Base-by-base conservation (phyloP, 176 grass and related monocot species). In the Poa annua region DNA sequence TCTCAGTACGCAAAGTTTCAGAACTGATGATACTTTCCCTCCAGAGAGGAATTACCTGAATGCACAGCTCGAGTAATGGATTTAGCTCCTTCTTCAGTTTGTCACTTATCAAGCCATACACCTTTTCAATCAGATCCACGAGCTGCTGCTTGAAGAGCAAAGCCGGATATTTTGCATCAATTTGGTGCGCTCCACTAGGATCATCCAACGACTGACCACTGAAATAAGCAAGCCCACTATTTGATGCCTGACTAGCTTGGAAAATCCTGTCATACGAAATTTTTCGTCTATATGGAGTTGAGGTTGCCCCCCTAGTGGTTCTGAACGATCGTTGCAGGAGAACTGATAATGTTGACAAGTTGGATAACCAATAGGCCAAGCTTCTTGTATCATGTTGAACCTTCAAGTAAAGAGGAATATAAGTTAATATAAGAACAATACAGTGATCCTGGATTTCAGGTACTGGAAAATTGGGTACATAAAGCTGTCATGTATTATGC, bases 91-190 rank as follows among this genome's bases (percentile, higher is more conserved):
- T 92, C 80, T 94, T 97, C 63, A 94, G 62, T 64, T 90, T 92
- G 63, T 94, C 90, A 63, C 86, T 85, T 51, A 97, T 80, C 75
- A 90, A 86, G 69, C 85, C 89, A 80, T 90, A 89, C 26, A 94
- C 90, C 80, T 92, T 94, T 72, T 94, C 94, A 78, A 94, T 89
- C 53, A 92, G 81, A 88, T 90, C 89, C 57, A 90, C 89, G 69
- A 97, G 74, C 80, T 97, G 91, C 74, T 97, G 94, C 74, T 90
- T 97, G 74, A 97, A 94, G 88, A 93, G 91, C 83, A 90, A 80
- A 76, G 88, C 91, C 7, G 91, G 91, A 83, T 93, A 93, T 66
- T 86, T 93, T 57, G 91, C 88, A 88, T 93, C 91, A 76, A 93
- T 82, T 88, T 90, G 91, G 32, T 74, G 75, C 25, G 77, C 66